Conservation (phyloP, 108 stramenopile genomes). For the Skeletonema costatum region DNA sequence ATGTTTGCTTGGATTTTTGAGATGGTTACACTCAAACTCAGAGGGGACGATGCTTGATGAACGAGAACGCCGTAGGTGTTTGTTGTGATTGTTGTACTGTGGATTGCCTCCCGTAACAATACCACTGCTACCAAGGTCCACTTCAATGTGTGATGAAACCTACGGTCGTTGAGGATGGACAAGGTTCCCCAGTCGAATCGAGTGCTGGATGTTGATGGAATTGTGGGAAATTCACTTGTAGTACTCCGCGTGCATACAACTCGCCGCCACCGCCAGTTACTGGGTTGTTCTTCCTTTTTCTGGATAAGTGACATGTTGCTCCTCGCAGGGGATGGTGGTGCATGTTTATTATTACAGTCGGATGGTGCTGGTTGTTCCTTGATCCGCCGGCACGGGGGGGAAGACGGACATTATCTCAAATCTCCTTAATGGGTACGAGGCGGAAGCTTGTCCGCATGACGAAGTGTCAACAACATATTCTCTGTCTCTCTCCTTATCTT, state of each 20-base stretch:
- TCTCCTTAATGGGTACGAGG: slow-evolving; percentile 22
- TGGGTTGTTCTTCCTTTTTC: too few species aligned
- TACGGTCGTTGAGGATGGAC: too few species aligned
- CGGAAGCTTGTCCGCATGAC: background rate
- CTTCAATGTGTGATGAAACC: too few species aligned
- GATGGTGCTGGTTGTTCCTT: too few species aligned
- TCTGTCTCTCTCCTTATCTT: background rate
- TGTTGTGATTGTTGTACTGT: background rate
- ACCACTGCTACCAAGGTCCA: background rate
- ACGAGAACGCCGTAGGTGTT: background rate
- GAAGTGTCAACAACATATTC: background rate
- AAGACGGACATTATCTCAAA: background rate
- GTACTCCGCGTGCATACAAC: too few species aligned
- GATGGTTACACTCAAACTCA: background rate
- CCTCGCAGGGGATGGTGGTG: background rate
- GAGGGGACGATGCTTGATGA: background rate
- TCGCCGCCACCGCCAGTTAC: too few species aligned
- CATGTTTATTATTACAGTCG: background rate
- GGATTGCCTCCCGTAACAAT: background rate
- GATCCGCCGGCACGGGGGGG: too few species aligned
- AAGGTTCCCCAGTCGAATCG: too few species aligned
- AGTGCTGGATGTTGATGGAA: too few species aligned
- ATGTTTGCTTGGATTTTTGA: background rate
- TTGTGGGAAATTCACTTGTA: too few species aligned
- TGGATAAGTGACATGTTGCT: background rate